Conservation (phyloP, 768 basidiomycete genomes). For the Hericium rajendrae region DNA sequence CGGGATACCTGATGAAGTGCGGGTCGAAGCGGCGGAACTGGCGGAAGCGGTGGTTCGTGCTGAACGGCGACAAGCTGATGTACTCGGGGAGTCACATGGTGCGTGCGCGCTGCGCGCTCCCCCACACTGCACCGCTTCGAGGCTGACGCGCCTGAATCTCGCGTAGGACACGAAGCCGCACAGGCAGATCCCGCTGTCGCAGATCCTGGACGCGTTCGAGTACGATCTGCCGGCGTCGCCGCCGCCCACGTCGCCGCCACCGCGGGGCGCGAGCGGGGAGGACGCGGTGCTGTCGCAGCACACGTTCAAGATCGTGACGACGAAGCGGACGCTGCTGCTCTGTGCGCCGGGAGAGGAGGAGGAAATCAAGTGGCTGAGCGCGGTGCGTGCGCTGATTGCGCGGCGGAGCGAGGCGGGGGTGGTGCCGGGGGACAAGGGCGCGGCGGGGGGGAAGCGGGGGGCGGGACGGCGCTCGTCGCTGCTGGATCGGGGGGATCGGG, state of each 20-base stretch:
- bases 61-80: conserved; percentile 79
- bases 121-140: not conserved
- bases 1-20: conserved; percentile 95
- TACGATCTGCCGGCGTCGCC: conserved; percentile 50
- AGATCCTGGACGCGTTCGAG: conserved; percentile 89
- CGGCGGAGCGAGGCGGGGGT: conserved; percentile 37
- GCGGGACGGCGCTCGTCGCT: conserved; percentile 8
- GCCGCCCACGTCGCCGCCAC: conserved; percentile 26
- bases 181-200: conserved; percentile 72
- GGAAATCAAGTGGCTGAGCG: conserved; percentile 96
- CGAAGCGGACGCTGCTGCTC: conserved; percentile 78
- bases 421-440: conserved; percentile 21
- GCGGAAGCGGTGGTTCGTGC: conserved; percentile 95
- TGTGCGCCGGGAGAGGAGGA: conserved; percentile 97
- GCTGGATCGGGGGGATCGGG: conserved; percentile 13
- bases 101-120: conserved; percentile 24
- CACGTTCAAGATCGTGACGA: conserved; percentile 95
- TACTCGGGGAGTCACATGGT: conserved; percentile 97
- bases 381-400: conserved; percentile 84
- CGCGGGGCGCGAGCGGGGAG: conserved; percentile 30
- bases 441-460: conserved; percentile 10
- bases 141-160: not conserved
- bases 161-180: conserved; percentile 82
- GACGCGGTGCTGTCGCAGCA: conserved; percentile 31
- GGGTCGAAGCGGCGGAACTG: conserved; percentile 88